phyloP scores from a whole-genome alignment of 139 green algal species.

The Chlorella sorokiniana region DNA sequence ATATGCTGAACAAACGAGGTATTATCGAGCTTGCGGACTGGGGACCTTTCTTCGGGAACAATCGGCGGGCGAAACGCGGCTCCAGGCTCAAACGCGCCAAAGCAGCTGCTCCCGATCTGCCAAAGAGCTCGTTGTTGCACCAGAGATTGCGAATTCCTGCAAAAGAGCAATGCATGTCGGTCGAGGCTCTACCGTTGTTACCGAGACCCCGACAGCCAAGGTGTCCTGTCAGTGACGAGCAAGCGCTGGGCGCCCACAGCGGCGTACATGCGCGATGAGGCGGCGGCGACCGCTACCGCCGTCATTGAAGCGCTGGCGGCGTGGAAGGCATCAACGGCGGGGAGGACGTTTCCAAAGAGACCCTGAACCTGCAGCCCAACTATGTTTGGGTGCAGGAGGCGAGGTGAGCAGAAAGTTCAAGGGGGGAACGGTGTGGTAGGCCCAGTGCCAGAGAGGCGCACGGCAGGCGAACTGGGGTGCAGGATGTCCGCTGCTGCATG shows the following conservation, averaged over 20 bases:
- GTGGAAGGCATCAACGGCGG: slow-evolving; percentile 3
- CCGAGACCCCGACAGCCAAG: slow-evolving; percentile 11
- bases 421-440: too few species aligned
- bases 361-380: neutral
- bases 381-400: neutral
- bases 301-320: neutral
- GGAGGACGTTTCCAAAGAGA: neutral
- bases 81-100: too few species aligned
- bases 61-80: too few species aligned
- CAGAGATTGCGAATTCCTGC: too few species aligned
- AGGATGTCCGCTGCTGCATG: too few species aligned
- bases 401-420: neutral
- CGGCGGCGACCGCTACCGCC: neutral
- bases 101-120: too few species aligned
- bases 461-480: neutral
- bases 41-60: too few species aligned
- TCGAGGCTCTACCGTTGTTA: slow-evolving; percentile 1
- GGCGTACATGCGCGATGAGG: neutral
- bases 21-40: too few species aligned
- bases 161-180: too few species aligned
- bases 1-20: too few species aligned
- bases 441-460: neutral
- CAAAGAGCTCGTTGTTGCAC: too few species aligned
- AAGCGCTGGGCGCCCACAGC: slow-evolving; percentile 10
- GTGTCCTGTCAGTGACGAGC: neutral